phyloP scores from a whole-genome alignment of 2,329 filamentous ascomycete species.

The Fusarium dimerum region DNA sequence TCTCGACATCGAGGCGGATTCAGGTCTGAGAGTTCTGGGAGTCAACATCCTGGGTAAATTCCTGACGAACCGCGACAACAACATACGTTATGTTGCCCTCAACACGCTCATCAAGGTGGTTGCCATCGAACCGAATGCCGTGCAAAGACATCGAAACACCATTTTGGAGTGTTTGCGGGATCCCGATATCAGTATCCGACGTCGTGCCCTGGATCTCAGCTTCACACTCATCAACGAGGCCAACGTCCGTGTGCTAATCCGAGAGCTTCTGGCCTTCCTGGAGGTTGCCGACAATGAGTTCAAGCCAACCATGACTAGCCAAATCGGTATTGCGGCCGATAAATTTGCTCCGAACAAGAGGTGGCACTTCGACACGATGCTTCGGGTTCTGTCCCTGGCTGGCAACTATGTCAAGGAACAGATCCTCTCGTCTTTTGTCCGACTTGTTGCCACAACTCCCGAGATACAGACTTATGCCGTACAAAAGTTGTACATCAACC shows the following conservation, averaged over 20 bases:
- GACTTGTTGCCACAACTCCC: constrained; percentile 89
- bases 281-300: constrained; percentile 98
- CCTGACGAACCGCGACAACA: constrained; percentile 97
- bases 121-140: constrained; percentile 95
- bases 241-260: constrained; percentile 90
- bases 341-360: constrained; percentile 95
- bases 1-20: constrained; percentile 96
- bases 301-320: constrained; percentile 96
- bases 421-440: constrained; percentile 94
- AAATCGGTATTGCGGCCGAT: constrained; percentile 96
- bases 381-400: constrained; percentile 88
- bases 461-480: constrained; percentile 96
- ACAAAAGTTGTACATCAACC: constrained; percentile 85
- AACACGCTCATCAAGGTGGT: constrained; percentile 99
- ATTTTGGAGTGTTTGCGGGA: constrained; percentile 95
- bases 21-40: constrained; percentile 87
- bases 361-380: constrained; percentile 98
- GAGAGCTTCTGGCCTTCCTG: constrained; percentile 90
- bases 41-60: constrained; percentile 99
- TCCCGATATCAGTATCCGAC: constrained; percentile 95
- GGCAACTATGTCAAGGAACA: constrained; percentile 98
- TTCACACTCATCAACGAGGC: constrained; percentile 97
- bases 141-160: constrained; percentile 95
- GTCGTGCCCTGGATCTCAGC: constrained; percentile 93
- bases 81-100: constrained; percentile 95